These are phyloP conservation scores for Pseudocercospora fuligena DNA, from an alignment of 2,329 filamentous ascomycete genomes.

Conservation along the genomic window DNA sequence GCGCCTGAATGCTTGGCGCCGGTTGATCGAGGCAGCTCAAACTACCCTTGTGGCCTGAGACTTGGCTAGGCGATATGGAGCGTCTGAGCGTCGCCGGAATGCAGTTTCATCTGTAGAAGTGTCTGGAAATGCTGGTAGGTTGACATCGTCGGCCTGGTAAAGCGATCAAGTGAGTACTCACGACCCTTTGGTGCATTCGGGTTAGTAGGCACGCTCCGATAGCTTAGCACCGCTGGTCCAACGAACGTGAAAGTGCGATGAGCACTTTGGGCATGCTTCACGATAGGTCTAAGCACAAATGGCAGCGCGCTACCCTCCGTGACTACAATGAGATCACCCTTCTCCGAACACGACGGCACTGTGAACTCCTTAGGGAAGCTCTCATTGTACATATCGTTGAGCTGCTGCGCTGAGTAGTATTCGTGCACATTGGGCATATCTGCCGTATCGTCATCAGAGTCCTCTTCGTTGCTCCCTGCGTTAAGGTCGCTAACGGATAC, in stretches of 20 bases:
- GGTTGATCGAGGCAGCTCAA: too few species aligned
- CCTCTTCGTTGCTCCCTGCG: neutral
- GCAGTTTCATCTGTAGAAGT: neutral
- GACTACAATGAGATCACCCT: neutral
- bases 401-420: neutral
- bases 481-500: neutral
- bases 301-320: constrained; percentile 1
- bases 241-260: neutral
- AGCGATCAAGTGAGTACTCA: neutral
- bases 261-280: neutral
- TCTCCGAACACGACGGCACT: neutral
- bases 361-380: neutral
- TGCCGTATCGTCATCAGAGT: neutral
- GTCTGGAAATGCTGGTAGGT: neutral
- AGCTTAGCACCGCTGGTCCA: neutral
- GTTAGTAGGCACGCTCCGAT: neutral
- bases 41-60: too few species aligned
- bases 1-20: too few species aligned
- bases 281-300: neutral
- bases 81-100: neutral
- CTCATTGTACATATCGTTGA: neutral
- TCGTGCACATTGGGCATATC: neutral
- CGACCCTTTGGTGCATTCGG: neutral
- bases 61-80: neutral
- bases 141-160: neutral